Conservation (phyloP, 176 grass and related monocot species). For the Cymbopogon citratus region DNA sequence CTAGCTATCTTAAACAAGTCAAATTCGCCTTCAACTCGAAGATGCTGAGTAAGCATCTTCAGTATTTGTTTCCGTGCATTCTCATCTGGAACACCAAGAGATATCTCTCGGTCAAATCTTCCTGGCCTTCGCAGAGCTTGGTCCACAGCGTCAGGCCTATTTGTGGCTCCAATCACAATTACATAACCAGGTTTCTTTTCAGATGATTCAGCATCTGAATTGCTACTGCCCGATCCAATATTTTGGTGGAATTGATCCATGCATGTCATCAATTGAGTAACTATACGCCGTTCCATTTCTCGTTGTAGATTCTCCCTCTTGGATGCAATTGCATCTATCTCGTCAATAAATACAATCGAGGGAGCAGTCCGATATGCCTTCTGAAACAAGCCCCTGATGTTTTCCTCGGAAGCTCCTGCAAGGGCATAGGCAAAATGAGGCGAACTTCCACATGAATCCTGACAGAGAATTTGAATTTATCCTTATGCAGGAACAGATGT, state of each 20-base stretch:
- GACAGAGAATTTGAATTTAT: not conserved
- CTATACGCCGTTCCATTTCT: constrained; percentile 89
- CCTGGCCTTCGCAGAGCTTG: constrained; percentile 85
- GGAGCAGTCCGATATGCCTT: constrained; percentile 89
- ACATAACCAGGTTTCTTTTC: constrained; percentile 81
- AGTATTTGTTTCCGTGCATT: constrained; percentile 72
- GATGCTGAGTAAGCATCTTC: constrained; percentile 58
- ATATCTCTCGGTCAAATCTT: constrained; percentile 89
- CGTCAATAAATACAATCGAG: constrained; percentile 93
- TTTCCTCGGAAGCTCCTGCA: constrained; percentile 92
- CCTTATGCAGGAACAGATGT: not conserved
- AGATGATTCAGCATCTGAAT: constrained; percentile 45
- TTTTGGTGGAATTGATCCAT: constrained; percentile 90
- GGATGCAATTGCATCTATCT: constrained; percentile 97
- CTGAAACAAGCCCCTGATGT: constrained; percentile 81
- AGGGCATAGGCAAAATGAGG: not conserved
- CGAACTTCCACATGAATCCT: not conserved
- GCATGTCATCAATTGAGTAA: constrained; percentile 93
- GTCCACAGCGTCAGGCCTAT: constrained; percentile 94
- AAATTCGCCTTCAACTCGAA: constrained; percentile 70
- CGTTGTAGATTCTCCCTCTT: constrained; percentile 90
- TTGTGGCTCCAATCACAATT: constrained; percentile 96
- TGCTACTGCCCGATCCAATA: constrained; percentile 21
- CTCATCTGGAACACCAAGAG: constrained; percentile 86
- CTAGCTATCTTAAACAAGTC: constrained; percentile 87